Evolutionary conservation across 2,329 filamentous ascomycete species (phyloP).

Genomic region (Pseudocercospora pini-densiflorae): DNA sequence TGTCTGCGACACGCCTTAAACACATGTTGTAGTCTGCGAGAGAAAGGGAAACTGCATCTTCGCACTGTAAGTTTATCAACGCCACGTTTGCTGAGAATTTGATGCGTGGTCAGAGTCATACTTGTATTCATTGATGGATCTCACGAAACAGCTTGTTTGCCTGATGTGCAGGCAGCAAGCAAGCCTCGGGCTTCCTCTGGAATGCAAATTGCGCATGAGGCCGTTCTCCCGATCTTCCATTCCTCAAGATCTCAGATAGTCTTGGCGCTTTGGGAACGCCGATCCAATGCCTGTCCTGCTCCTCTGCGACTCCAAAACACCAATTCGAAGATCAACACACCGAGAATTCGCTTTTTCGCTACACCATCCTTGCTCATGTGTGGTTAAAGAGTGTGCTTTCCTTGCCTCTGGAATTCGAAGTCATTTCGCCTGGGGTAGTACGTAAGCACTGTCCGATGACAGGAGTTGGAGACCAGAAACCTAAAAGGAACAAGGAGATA

Average conservation of each 20-base stretch:
- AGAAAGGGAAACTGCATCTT: neutral
- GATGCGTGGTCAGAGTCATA: constrained; percentile 8
- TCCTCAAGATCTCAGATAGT: constrained; percentile 14
- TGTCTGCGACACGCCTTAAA: constrained; percentile 20
- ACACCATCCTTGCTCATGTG: neutral
- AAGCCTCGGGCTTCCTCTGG: constrained; percentile 17
- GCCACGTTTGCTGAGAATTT: constrained; percentile 1
- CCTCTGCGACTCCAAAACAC: constrained; percentile 2
- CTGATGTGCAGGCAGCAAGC: constrained; percentile 20
- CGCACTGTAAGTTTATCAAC: neutral
- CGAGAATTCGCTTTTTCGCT: neutral
- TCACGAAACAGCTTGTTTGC: constrained; percentile 21
- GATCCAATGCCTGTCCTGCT: constrained; percentile 11
- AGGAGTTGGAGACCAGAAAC: neutral
- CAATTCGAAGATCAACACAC: neutral
- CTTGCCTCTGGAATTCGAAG: neutral
- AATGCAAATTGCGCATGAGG: constrained; percentile 28
- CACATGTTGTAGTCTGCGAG: neutral
- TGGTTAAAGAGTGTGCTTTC: neutral
- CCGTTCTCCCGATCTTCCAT: constrained; percentile 22
- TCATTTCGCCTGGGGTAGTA: constrained; percentile 7
- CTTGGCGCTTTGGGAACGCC: neutral
- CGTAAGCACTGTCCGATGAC: constrained; percentile 3
- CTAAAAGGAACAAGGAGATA: neutral
- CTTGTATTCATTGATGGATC: constrained; percentile 14